Conservation (phyloP, 73 alveolate species). For the Tetrahymena thermophila region DNA sequence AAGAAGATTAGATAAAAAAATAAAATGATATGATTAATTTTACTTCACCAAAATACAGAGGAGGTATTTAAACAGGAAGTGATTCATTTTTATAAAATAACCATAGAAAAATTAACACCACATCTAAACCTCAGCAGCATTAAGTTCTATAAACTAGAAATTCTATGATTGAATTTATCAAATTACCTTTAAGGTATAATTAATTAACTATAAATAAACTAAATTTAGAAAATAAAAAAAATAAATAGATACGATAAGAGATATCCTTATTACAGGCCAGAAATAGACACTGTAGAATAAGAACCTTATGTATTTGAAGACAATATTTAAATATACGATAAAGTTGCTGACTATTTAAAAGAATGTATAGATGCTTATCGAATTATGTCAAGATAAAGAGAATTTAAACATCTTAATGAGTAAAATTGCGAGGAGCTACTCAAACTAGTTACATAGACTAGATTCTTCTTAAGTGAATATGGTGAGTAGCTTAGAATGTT, state of each 20-base stretch:
- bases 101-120: not conserved
- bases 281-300: not conserved
- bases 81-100: not conserved
- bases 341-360: not conserved
- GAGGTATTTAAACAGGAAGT: not conserved
- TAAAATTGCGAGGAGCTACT: not conserved
- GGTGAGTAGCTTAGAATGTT: not conserved
- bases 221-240: not conserved
- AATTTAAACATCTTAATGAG: not conserved
- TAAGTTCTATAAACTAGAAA: not conserved
- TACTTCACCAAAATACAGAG: not conserved
- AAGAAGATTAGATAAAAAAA: not conserved
- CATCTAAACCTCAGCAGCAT: not conserved
- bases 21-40: not conserved
- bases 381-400: not conserved
- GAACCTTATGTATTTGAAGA: not conserved
- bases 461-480: not conserved
- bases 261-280: not conserved
- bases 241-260: not conserved
- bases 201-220: not conserved
- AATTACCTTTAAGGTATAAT: not conserved
- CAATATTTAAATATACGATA: not conserved
- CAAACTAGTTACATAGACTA: not conserved
- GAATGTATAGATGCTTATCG: not conserved
- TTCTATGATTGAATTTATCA: not conserved